Evolutionary conservation across 176 grass and related monocot genomes (phyloP), one percentile per base, ranked within the genome.

Genomic region (Musa itinerans): DNA sequence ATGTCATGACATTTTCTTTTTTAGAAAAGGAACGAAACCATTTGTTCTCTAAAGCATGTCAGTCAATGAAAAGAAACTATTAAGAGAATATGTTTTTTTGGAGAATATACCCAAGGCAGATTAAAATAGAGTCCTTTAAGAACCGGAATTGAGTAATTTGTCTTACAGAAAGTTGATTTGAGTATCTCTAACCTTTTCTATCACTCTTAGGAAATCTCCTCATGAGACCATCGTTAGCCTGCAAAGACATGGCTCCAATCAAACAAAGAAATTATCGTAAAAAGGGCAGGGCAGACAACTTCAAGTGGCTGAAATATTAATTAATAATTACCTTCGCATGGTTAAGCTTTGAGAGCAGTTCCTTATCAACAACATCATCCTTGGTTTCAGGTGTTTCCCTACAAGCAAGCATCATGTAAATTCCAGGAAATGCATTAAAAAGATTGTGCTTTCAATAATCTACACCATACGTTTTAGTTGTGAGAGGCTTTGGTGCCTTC

Each of bases 341-440:
- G 59, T 84, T 90, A 54, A 90, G 81, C 65, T 84, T 90, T 72
- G 68, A 79, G 57, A 87, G 65, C 10, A 90, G 68, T 68, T 86
- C 88, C 49, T 87, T 87, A 49, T 79, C 72, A 2, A 82, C 7
- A 1, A 20, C 52, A 57, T 90, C 84, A 73, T 90, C 88, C 76
- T 90, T 90, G 52, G 48, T 79, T 52, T 87, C 84, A 73, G 76
- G 6, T 43, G 68, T 81, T 27, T 90, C 84, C 75, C 84, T 90
- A 77, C 13, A 66, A 58, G 67, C 53, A 81, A 74, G 16, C 15
- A 76, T 21, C 8, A 11, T 12, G 54, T 53, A 9, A 61, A 71
- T 76, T 52, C 48, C 56, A 19, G 27, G 49, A 72, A 63, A 26
- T 8, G 75, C 3, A 34, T 34, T 5, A 78, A 29, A 48, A 78